Conservation (phyloP, 805 yeast species). For the Ogataea polymorpha region DNA sequence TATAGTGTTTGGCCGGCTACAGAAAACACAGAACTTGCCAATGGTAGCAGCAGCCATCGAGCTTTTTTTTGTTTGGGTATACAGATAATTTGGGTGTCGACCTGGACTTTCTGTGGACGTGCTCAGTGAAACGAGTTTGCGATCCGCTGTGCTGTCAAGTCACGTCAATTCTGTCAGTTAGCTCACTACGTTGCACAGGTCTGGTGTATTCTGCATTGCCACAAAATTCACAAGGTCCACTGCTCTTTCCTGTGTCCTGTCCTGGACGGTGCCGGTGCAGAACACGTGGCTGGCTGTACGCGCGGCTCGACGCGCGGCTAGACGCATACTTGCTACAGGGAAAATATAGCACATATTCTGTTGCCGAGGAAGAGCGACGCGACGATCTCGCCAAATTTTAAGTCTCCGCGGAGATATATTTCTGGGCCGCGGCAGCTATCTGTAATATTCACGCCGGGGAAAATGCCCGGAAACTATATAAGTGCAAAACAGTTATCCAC, state of each 20-base stretch:
- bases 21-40: constrained; percentile 2
- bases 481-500: background rate
- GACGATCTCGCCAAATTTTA: background rate
- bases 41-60: background rate
- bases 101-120: background rate
- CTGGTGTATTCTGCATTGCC: background rate
- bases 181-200: background rate
- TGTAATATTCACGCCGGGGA: background rate
- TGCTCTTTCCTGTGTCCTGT: too few relatives aligned
- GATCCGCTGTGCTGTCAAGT: background rate
- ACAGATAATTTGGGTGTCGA: background rate
- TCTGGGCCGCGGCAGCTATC: constrained; percentile 6
- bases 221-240: too few relatives aligned
- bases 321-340: background rate
- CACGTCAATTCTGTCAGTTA: background rate
- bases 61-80: background rate
- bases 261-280: background rate
- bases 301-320: background rate
- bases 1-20: background rate
- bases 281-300: background rate
- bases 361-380: background rate
- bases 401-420: background rate
- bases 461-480: background rate
- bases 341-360: background rate
- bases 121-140: background rate